Base-by-base conservation (phyloP, 805 yeast genomes). In the Zygosaccharomyces pseudorouxii region DNA sequence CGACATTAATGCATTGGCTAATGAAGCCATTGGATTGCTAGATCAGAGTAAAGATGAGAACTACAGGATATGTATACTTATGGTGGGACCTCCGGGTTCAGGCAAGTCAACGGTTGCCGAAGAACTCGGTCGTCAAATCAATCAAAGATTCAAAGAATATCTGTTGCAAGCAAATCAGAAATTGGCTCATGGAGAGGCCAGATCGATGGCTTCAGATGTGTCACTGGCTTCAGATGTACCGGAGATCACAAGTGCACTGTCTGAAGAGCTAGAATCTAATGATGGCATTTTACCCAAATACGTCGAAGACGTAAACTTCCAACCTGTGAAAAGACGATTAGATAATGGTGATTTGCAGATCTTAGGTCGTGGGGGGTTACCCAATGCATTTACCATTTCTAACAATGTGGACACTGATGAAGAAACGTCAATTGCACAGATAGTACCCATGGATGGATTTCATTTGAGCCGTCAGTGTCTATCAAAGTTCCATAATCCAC, bases 61-160 rank as follows among this genome's bases (percentile, higher is more conserved):
- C 35, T 72, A 77, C 49, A 68, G 90, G 54, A 62, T 80, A 2
- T 50, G 84, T 14, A 70, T 89, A 8, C 69, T 84, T 0, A 58
- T 89, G 10, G 81, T 82, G 2, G 96, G 96, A 1, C 74, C 81
- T 0, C 96, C 96, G 2, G 96, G 96, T 5, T 80, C 90, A 0
- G 96, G 96, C 0, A 88, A 88, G 63, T 77, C 90, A 3, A 85
- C 95, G 0, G 59, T 82, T 30, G 81, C 90, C 1, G 59, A 60
- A 33, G 47, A 64, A 4, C 67, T 88, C 5, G 75, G 75, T 29
- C 60, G 64, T 4, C 55, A 55, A 5, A 56, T 82, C n/a, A 77
- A 72, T 54, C 47, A 55, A 20, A 49, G 57, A 53, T 68, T 55
- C 40, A 36, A 48, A 9, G 45, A 42, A 1, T 50, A 54, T 37